A percentile compares a stretch with the other conserved stretches of the same genome.
phyloP scores from a whole-genome alignment of 1,284 basidiomycete species.

The Ustilago xerochloae region DNA sequence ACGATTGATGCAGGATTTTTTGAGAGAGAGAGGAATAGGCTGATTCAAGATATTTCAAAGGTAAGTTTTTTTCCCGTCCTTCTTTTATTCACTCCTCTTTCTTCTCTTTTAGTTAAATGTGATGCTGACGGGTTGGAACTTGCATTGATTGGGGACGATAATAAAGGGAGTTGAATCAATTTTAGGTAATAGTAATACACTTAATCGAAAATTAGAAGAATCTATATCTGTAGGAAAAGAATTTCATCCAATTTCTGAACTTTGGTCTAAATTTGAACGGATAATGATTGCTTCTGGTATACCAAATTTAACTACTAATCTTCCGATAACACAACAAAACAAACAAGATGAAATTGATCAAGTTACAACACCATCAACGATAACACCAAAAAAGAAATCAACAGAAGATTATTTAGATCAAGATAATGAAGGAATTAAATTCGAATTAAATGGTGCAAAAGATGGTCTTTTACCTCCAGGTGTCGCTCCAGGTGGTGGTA shows the following conservation, averaged over 20 bases:
- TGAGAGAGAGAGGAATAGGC: slow-evolving; percentile 17
- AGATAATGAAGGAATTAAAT: neutral
- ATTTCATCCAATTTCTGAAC: slow-evolving; percentile 85
- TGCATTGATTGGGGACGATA: too few species aligned
- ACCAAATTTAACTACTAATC: slow-evolving; percentile 17
- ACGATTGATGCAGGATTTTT: slow-evolving; percentile 17
- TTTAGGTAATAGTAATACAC: slow-evolving; percentile 83
- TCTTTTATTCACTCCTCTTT: neutral
- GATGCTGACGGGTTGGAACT: too few species aligned
- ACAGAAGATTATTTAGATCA: neutral
- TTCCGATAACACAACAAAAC: neutral
- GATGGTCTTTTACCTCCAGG: slow-evolving; percentile 41
- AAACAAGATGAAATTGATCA: neutral
- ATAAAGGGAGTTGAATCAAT: slow-evolving; percentile 87
- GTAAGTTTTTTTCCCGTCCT: slow-evolving; percentile 4
- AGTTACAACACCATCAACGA: neutral
- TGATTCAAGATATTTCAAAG: slow-evolving; percentile 43
- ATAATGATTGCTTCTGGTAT: slow-evolving; percentile 74
- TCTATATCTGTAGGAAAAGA: slow-evolving; percentile 90
- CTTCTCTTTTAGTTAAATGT: too few species aligned
- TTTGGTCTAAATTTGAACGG: slow-evolving; percentile 85
- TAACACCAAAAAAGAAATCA: neutral
- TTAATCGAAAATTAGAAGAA: slow-evolving; percentile 92
- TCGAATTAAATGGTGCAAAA: neutral
- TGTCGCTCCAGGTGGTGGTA: slow-evolving; percentile 44